phyloP scores from a whole-genome alignment of 2,329 filamentous ascomycete species.

The Exophiala oligosperma region DNA sequence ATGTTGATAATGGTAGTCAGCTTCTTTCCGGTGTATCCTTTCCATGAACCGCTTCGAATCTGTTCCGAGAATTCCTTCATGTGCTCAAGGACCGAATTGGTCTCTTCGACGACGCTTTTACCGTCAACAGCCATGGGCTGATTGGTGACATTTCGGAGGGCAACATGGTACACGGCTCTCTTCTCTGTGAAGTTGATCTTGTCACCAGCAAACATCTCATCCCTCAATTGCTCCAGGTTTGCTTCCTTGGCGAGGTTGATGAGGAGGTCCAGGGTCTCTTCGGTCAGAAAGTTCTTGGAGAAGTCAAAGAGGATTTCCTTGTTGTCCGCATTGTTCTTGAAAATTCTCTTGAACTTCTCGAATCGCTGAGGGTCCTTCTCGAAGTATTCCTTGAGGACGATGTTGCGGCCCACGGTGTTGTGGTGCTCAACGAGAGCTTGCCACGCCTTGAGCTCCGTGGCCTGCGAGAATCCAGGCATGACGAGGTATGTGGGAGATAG shows the following conservation, averaged over 20 bases:
- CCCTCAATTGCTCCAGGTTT: conserved; percentile 85
- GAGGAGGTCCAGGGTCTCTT: conserved; percentile 85
- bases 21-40: conserved; percentile 95
- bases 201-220: conserved; percentile 95
- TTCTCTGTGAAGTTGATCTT: conserved; percentile 99
- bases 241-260: conserved; percentile 90
- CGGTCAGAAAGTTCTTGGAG: conserved; percentile 96
- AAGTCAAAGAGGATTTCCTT: conserved; percentile 96
- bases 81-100: conserved; percentile 87
- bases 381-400: conserved; percentile 92
- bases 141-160: conserved; percentile 85
- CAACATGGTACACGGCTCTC: conserved; percentile 92
- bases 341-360: conserved; percentile 83
- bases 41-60: conserved; percentile 93
- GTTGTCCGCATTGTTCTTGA: conserved; percentile 73
- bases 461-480: conserved; percentile 72
- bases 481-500: conserved; percentile 25
- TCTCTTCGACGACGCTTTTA: conserved; percentile 88
- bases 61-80: conserved; percentile 99
- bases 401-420: conserved; percentile 79
- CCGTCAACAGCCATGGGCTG: conserved; percentile 83
- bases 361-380: conserved; percentile 85
- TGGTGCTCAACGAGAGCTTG: conserved; percentile 88
- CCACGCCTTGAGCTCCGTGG: conserved; percentile 84
- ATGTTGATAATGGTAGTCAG: conserved; percentile 96